Conservation (phyloP, 805 yeast genomes). For the Ogataea pignaliae region DNA sequence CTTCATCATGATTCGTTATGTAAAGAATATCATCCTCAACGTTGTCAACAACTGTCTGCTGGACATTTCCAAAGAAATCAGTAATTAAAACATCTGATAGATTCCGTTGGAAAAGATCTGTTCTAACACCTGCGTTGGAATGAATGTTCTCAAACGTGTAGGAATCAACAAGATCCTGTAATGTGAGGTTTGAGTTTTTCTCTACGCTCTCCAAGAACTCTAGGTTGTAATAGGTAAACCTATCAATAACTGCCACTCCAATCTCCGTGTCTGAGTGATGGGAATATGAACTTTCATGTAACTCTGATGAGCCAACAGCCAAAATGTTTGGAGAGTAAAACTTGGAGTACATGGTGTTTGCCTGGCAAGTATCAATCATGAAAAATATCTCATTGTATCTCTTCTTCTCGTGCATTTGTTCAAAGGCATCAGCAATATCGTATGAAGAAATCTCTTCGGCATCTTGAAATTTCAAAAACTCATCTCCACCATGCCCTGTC, state of each 20-base stretch:
- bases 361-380: slow-evolving; percentile 99
- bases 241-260: slow-evolving; percentile 96
- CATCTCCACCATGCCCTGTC: slow-evolving; percentile 99
- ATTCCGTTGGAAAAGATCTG: slow-evolving; percentile 69
- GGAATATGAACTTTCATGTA: slow-evolving; percentile 89
- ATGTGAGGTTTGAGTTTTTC: slow-evolving; percentile 66
- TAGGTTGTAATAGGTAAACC: slow-evolving; percentile 89
- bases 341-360: slow-evolving; percentile 93
- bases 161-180: slow-evolving; percentile 79
- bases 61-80: slow-evolving; percentile 92
- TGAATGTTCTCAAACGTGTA: slow-evolving; percentile 84
- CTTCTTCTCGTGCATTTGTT: slow-evolving; percentile 93
- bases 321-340: slow-evolving; percentile 89
- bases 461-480: slow-evolving; percentile 94
- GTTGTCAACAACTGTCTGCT: slow-evolving; percentile 58
- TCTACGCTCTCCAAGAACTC: slow-evolving; percentile 81
- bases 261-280: slow-evolving; percentile 94
- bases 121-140: slow-evolving; percentile 89
- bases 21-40: slow-evolving; percentile 45
- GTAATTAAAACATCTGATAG: slow-evolving; percentile 70
- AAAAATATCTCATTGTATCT: slow-evolving; percentile 93
- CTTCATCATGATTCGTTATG: slow-evolving; percentile 31
- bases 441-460: slow-evolving; percentile 95
- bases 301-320: slow-evolving; percentile 85
- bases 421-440: slow-evolving; percentile 96